Evolutionary conservation across 805 yeast species (phyloP), one percentile per base, ranked within the genome.

Genomic region (Candida caryicola): DNA sequence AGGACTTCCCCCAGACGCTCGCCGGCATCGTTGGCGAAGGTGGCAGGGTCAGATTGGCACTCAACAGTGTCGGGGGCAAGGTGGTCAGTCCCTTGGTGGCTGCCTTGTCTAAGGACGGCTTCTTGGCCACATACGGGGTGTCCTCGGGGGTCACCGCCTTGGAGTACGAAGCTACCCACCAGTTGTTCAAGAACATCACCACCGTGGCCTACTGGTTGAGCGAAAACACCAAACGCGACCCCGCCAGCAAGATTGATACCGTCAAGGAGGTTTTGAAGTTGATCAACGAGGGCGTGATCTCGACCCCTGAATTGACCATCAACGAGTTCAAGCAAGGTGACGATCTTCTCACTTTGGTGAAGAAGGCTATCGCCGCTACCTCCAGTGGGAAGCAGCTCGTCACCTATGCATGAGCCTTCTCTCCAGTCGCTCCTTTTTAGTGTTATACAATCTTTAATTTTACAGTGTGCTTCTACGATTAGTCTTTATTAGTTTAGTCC

Each of bases 181-280:
- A 60, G 37, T 53, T 63, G 40, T 59, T 50, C 44, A 62, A 60
- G 38, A 59, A 62, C 41, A 46, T 62, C 36, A 50, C 57, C 13
- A 47, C 59, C 21, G 48, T 38, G 14, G 53, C 63, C 13, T 63
- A 58, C 49, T 63, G 68, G 67, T 49, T 62, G 31, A 59, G 61
- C 23, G 40, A 52, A 13, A 61, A 60, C 39, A 49, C 46, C 31
- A 34, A 35, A 17, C 30, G 23, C 3, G 28, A 83, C 49, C 91
- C 93, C 3, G 70, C 71, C 23, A 68, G 71, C 23, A 84, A 84
- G 57, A 67, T 70, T 29, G 64, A 67, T 3, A 74, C 82, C n/a
- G 68, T 85, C 21, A 45, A 64, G 5, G 76, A 69, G 23, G 66
- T 88, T 29, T 66, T 83, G 30, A 65, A 76, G 33, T 63, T 83